These are phyloP conservation scores for Sambucus nigra DNA, from an alignment of 129 eudicot genomes.

Conservation along the genomic window DNA sequence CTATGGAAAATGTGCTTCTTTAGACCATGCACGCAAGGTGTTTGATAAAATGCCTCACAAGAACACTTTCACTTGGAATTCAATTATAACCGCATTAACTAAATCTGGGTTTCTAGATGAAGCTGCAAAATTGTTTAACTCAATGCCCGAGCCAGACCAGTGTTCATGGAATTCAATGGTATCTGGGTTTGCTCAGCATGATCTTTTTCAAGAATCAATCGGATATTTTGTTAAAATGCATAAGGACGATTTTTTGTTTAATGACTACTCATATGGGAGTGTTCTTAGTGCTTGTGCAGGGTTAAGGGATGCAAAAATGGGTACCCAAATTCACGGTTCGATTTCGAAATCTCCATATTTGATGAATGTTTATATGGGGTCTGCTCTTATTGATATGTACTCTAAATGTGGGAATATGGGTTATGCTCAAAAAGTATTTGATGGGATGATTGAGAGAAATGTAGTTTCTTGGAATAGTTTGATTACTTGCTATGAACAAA, in stretches of 20 bases:
- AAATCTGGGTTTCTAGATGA: constrained; percentile 31
- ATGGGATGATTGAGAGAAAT: constrained; percentile 21
- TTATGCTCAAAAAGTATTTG: constrained; percentile 25
- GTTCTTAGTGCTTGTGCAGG: constrained; percentile 37
- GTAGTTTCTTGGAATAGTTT: constrained; percentile 35
- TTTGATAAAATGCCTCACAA: constrained; percentile 24
- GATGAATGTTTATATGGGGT: constrained; percentile 28
- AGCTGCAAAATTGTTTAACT: constrained; percentile 12
- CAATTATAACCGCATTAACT: constrained; percentile 18
- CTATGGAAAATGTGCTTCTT: constrained; percentile 18
- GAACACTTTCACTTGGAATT: constrained; percentile 34
- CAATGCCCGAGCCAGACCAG: constrained; percentile 27
- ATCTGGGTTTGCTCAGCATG: constrained; percentile 28
- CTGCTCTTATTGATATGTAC: constrained; percentile 36
- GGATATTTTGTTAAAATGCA: constrained; percentile 31
- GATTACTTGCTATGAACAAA: constrained; percentile 33
- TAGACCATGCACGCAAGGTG: constrained; percentile 28
- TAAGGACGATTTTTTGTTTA: constrained; percentile 22
- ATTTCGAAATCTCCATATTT: constrained; percentile 23
- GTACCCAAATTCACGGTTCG: constrained; percentile 28
- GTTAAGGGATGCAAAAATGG: constrained; percentile 21
- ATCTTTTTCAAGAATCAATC: constrained; percentile 18
- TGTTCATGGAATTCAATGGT: constrained; percentile 40
- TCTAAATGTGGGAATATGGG: constrained; percentile 31
- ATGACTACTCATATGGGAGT: constrained; percentile 27